Conservation (phyloP, 371 early-diverging fungal species). For the Aphelidium insulamus region DNA sequence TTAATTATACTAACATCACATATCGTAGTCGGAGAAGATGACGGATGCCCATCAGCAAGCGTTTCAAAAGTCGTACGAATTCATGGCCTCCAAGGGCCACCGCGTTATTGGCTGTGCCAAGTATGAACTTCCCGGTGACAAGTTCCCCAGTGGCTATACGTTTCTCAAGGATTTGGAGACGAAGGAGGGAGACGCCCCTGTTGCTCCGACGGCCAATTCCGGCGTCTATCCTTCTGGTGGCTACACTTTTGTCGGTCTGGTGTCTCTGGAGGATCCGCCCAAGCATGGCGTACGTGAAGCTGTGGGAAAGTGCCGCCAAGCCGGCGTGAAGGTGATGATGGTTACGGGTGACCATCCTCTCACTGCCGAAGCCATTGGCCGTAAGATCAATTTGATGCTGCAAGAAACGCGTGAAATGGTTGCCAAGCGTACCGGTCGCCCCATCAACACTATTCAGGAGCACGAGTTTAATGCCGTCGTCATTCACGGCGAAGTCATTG, state of each 20-base stretch:
- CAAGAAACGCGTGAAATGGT: slow-evolving; percentile 59
- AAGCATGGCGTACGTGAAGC: slow-evolving; percentile 92
- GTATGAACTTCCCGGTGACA: slow-evolving; percentile 26
- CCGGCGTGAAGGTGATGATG: slow-evolving; percentile 88
- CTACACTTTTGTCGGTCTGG: slow-evolving; percentile 62
- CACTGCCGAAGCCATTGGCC: slow-evolving; percentile 60
- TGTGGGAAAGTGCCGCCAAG: slow-evolving; percentile 68
- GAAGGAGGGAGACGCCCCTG: no score
- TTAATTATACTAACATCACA: no score
- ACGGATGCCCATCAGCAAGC: slow-evolving; percentile 26
- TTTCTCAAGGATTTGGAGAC: slow-evolving; percentile 58
- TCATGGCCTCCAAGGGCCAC: slow-evolving; percentile 75
- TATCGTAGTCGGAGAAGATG: slow-evolving; percentile 26
- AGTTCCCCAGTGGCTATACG: slow-evolving; percentile 39
- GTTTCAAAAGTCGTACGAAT: slow-evolving; percentile 49
- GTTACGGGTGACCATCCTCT: slow-evolving; percentile 90
- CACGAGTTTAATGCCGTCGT: slow-evolving; percentile 69
- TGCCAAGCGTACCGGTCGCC: slow-evolving; percentile 33
- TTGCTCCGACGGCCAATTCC: no score
- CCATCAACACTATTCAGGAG: slow-evolving; percentile 35
- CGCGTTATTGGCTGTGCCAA: slow-evolving; percentile 84
- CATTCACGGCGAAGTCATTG: slow-evolving; percentile 74
- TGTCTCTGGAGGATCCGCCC: slow-evolving; percentile 80
- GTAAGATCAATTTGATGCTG: slow-evolving; percentile 77
- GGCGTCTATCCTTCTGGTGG: slow-evolving; percentile 45